Base-by-base conservation (phyloP, 495 filamentous ascomycete genomes). In the Aspergillus ellipticus region DNA sequence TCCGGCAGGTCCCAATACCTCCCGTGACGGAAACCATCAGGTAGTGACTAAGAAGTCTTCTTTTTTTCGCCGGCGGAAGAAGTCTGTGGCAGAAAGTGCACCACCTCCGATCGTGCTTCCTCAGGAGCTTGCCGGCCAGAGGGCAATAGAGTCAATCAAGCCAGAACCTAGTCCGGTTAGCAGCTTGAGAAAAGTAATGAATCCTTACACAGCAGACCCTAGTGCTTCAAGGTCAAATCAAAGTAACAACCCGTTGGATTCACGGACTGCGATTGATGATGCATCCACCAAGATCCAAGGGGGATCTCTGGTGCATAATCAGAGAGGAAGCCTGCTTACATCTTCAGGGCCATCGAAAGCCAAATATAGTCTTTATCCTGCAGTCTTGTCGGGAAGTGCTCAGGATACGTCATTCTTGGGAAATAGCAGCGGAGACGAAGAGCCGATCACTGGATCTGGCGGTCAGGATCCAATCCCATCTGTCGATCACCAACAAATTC, bases 51-150 rank as follows among this genome's bases (percentile, higher is more conserved):
- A 98, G 74, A 97, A 96, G 68, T 82, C 87, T 4, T 96, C 92
- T 1, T 97, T 98, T 77, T 97, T 98, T 72, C 81, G 94, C 61
- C 80, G 93, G 59, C 82, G 94, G 59, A 98, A 98, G 80, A 90
- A 89, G 73, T 96, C 92, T 3, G 68, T 87, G 51, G 84, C 73
- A 52, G 87, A 82, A 65, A 78, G 66, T 55, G 66, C 68, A 28
- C 78, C 74, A 26, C 73, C 74, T 21, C 83, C 83, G 6, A 73
- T 81, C 22, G 61, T 80, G 37, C 72, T 72, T 42, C 71, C 69
- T 21, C 69, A 67, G 42, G 64, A 76, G 49, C 54, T 68, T n/a
- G 60, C 55, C 19, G 61, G 58, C 22, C 59, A 65, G 11, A 63
- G 62, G 42, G 51, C 55, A 17, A 28, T 62, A 46, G 74, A 78